These are phyloP conservation scores for Trametes hirsuta DNA, from an alignment of 1,284 basidiomycete species.

Conservation along the genomic window DNA sequence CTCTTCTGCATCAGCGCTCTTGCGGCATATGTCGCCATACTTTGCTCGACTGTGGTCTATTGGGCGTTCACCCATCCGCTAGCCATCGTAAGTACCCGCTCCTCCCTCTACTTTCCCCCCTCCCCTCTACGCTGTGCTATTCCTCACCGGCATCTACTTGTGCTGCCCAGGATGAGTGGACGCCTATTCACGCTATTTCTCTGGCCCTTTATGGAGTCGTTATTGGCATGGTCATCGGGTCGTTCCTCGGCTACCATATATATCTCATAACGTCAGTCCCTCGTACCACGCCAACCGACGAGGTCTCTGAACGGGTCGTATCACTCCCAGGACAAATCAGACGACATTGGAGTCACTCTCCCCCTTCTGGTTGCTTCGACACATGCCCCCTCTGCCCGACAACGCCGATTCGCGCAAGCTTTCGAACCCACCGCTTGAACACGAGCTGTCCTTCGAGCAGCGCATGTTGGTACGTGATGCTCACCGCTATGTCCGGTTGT, in stretches of 20 bases:
- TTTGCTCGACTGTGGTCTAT: conserved; percentile 62
- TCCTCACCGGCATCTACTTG: conserved; percentile 3
- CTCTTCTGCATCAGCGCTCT: conserved; percentile 69
- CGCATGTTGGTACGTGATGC: conserved; percentile 68
- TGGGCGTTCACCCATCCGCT: conserved; percentile 70
- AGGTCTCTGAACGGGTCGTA: background rate
- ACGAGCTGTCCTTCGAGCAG: conserved; percentile 74
- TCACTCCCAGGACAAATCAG: conserved; percentile 71
- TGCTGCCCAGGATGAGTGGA: conserved; percentile 54
- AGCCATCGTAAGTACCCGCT: conserved; percentile 51
- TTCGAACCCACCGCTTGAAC: conserved; percentile 73
- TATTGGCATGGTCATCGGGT: conserved; percentile 73
- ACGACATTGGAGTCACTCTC: conserved; percentile 84
- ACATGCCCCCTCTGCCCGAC: conserved; percentile 62
- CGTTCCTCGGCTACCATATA: conserved; percentile 78
- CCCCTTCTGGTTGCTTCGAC: conserved; percentile 72
- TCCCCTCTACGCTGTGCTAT: background rate
- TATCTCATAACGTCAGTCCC: conserved; percentile 77
- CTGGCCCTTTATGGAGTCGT: conserved; percentile 65
- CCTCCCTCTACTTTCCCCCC: background rate
- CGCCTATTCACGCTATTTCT: conserved; percentile 73
- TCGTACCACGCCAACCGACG: background rate
- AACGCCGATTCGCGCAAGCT: conserved; percentile 46
- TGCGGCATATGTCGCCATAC: conserved; percentile 59
- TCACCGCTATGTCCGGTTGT: conserved; percentile 68